Conservation (phyloP, 2,329 filamentous ascomycete genomes). For the Domatiomyces globalis region DNA sequence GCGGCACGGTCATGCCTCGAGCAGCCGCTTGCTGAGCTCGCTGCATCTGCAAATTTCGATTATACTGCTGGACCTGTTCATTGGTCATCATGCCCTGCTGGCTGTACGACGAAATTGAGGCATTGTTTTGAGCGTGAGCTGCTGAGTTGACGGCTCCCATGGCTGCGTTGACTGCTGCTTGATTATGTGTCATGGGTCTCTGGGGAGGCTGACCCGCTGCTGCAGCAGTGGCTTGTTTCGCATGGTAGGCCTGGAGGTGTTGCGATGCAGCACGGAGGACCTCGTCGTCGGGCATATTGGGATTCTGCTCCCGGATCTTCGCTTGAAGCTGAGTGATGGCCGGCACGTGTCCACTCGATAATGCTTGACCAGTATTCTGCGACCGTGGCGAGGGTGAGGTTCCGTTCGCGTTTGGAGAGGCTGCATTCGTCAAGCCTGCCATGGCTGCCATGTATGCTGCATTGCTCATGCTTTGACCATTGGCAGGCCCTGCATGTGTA, state of each 20-base stretch:
- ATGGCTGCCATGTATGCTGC: constrained; percentile 32
- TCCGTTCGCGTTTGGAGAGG: constrained; percentile 29
- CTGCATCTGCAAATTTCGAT: constrained; percentile 40
- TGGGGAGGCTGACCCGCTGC: constrained; percentile 18
- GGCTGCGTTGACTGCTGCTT: constrained; percentile 39
- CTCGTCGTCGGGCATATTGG: constrained; percentile 40
- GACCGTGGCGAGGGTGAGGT: constrained; percentile 35
- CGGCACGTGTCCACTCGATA: constrained; percentile 41
- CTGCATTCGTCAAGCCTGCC: constrained; percentile 29
- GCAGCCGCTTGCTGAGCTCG: constrained; percentile 29
- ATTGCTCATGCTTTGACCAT: constrained; percentile 29
- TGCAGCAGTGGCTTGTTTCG: constrained; percentile 30
- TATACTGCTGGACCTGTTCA: constrained; percentile 37
- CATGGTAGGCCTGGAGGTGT: constrained; percentile 29
- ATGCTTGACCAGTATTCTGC: constrained; percentile 32
- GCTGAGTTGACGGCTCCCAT: constrained; percentile 31
- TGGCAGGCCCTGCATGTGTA: constrained; percentile 24
- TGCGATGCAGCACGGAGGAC: constrained; percentile 40
- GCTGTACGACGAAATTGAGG: constrained; percentile 10
- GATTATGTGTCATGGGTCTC: constrained; percentile 28
- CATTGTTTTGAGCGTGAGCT: constrained; percentile 20
- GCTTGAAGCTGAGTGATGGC: constrained; percentile 40
- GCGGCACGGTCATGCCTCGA: constrained; percentile 12
- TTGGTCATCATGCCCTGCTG: constrained; percentile 30
- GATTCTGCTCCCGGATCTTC: constrained; percentile 38